Conservation (phyloP, 257 asterid species). For the Asclepias syriaca region DNA sequence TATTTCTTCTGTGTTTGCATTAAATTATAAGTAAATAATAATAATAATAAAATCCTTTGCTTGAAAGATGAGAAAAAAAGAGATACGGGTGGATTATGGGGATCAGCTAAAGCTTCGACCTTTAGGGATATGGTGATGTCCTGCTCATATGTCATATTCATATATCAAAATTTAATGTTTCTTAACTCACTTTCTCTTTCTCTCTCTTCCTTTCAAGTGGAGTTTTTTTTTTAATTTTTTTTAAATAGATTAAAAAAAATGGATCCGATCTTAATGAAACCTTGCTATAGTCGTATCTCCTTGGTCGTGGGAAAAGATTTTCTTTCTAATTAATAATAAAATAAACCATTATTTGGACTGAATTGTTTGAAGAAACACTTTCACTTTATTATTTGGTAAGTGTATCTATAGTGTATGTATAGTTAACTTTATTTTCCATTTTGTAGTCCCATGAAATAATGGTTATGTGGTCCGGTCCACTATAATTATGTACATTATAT, state of each 20-base stretch:
- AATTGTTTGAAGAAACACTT: too few species aligned
- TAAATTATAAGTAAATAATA: not conserved
- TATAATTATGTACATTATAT: too few species aligned
- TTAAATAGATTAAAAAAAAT: not conserved
- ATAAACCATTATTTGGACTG: too few species aligned
- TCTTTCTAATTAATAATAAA: too few species aligned
- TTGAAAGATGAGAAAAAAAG: not conserved
- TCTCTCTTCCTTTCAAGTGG: not conserved
- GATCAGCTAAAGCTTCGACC: not conserved
- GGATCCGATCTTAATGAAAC: not conserved
- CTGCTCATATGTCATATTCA: not conserved
- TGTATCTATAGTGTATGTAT: too few species aligned
- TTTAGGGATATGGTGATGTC: not conserved
- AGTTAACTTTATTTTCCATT: too few species aligned
- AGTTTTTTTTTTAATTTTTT: not conserved
- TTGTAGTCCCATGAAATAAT: too few species aligned
- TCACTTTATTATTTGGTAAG: too few species aligned
- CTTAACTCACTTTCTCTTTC: not conserved
- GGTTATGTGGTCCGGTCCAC: too few species aligned
- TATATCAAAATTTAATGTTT: not conserved
- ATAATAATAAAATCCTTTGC: not conserved
- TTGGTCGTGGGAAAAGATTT: conserved; percentile 5
- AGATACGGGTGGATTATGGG: not conserved
- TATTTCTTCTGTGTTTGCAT: not conserved
- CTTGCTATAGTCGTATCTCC: not conserved